Evolutionary conservation across 2,329 filamentous ascomycete species (phyloP).

Genomic region (Aphanocladium album): DNA sequence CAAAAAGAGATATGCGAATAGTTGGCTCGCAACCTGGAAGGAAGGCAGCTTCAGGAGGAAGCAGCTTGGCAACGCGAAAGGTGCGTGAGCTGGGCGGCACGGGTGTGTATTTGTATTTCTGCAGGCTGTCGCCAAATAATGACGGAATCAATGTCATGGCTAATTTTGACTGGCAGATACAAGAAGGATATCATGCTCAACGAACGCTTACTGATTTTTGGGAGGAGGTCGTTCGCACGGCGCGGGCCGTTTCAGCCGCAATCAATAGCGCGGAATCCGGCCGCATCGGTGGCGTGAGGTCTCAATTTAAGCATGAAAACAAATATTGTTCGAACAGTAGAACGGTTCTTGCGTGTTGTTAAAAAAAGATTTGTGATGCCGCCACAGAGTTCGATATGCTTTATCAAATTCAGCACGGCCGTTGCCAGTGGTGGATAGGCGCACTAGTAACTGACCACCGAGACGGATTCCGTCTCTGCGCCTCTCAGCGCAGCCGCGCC

Average conservation of each 20-base stretch:
- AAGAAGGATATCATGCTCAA: background rate
- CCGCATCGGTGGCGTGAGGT: background rate
- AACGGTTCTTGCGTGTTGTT: too few species aligned
- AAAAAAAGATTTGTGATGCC: too few species aligned
- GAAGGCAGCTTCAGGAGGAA: slow-evolving; percentile 17
- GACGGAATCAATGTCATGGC: background rate
- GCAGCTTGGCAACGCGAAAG: slow-evolving; percentile 24
- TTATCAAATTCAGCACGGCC: too few species aligned
- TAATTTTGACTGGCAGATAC: background rate
- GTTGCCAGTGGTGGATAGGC: too few species aligned
- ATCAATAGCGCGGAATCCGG: slow-evolving; percentile 1
- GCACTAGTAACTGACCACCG: too few species aligned
- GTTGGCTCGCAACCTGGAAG: slow-evolving; percentile 19
- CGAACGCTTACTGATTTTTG: too few species aligned
- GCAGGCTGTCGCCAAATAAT: slow-evolving; percentile 1
- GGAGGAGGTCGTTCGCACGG: background rate
- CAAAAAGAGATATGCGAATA: slow-evolving; percentile 24
- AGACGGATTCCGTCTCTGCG: too few species aligned
- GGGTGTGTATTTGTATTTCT: slow-evolving; percentile 11
- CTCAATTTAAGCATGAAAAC: background rate
- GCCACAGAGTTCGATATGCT: too few species aligned
- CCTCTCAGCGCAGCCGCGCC: too few species aligned
- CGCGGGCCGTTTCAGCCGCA: slow-evolving; percentile 4
- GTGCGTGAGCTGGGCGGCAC: slow-evolving; percentile 4
- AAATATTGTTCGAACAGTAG: background rate